Evolutionary conservation across 1,139 yeast genomes (phyloP).

Genomic region (Suhomyces maxii): DNA sequence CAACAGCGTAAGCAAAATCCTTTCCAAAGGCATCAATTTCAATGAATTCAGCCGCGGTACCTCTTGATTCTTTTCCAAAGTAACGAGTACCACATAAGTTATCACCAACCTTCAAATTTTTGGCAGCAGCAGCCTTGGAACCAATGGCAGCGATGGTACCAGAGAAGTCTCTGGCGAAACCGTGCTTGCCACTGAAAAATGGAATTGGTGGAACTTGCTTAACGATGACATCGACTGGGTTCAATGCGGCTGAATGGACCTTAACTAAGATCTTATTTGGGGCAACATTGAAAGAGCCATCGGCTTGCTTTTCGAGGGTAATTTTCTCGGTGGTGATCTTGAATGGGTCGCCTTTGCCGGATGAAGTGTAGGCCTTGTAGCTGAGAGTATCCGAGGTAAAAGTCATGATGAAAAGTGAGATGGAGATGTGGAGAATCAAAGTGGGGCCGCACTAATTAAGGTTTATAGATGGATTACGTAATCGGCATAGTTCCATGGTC

Average conservation of each 20-base stretch:
- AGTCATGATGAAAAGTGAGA: slow-evolving; percentile 11
- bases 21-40: slow-evolving; percentile 46
- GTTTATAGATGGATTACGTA: too few relatives aligned
- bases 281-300: slow-evolving; percentile 37
- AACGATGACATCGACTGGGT: slow-evolving; percentile 66
- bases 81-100: slow-evolving; percentile 60
- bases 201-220: slow-evolving; percentile 30
- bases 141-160: slow-evolving; percentile 69
- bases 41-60: slow-evolving; percentile 49
- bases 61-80: slow-evolving; percentile 33
- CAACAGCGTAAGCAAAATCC: slow-evolving; percentile 37
- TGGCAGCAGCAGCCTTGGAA: slow-evolving; percentile 25
- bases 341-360: slow-evolving; percentile 14
- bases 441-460: not conserved
- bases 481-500: too few relatives aligned
- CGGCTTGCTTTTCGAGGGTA: slow-evolving; percentile 27
- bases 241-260: slow-evolving; percentile 58
- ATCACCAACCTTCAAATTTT: slow-evolving; percentile 56
- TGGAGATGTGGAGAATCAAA: not conserved
- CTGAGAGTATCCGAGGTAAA: slow-evolving; percentile 16
- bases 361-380: slow-evolving; percentile 22
- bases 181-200: slow-evolving; percentile 39
- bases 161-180: slow-evolving; percentile 68
- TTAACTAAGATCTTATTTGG: slow-evolving; percentile 55
- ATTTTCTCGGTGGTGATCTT: slow-evolving; percentile 15